These are phyloP conservation scores for Monilinia fructigena DNA, from an alignment of 2,329 filamentous ascomycete species.

Conservation along the genomic window DNA sequence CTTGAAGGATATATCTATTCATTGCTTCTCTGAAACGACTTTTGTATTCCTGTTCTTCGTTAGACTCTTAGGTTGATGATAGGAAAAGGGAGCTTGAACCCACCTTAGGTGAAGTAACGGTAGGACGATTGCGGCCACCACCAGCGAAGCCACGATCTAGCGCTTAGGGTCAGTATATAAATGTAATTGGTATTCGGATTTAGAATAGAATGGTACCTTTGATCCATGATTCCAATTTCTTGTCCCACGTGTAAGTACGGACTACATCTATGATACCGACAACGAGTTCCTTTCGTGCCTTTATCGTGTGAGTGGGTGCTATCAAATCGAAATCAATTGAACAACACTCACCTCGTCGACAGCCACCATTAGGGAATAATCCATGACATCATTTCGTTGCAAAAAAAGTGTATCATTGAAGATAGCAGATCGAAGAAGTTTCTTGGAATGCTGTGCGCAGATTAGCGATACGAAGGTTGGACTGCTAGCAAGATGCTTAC, in stretches of 20 bases:
- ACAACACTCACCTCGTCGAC: constrained; percentile 66
- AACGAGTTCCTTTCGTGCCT: constrained; percentile 77
- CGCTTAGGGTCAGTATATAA: neutral
- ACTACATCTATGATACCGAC: constrained; percentile 99
- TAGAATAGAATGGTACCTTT: constrained; percentile 51
- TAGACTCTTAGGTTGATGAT: neutral
- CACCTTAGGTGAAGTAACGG: constrained; percentile 94
- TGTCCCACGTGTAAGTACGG: constrained; percentile 98
- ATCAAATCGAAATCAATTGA: neutral
- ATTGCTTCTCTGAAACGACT: constrained; percentile 94
- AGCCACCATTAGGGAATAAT: constrained; percentile 97
- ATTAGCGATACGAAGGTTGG: constrained; percentile 6
- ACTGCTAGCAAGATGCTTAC: constrained; percentile 26
- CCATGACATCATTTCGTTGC: constrained; percentile 95
- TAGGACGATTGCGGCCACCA: constrained; percentile 78
- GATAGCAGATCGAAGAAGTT: constrained; percentile 83
- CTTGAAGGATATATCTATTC: constrained; percentile 68
- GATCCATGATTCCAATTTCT: constrained; percentile 99
- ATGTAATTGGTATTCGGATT: neutral
- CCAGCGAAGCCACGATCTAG: constrained; percentile 73
- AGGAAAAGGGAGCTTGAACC: constrained; percentile 7
- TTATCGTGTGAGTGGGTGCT: constrained; percentile 21
- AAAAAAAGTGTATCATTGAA: constrained; percentile 98
- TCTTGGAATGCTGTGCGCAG: constrained; percentile 70
- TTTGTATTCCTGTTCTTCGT: constrained; percentile 67